Percentiles rank a stretch among this genome's conserved stretches.
Evolutionary conservation across 352 stramenopile genomes (phyloP).

Genomic region (Globisporangium polare): DNA sequence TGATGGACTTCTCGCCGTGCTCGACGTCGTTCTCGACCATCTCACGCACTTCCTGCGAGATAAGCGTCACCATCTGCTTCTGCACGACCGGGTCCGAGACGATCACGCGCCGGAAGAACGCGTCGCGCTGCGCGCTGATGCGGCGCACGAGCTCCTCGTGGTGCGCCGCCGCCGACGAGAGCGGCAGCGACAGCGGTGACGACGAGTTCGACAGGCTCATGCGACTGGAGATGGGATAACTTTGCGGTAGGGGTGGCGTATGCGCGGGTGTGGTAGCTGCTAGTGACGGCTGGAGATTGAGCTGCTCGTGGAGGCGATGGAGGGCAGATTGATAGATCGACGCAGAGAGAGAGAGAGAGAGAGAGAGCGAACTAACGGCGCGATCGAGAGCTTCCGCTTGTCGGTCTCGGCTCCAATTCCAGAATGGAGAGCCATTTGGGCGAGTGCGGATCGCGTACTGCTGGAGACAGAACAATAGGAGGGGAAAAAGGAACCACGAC

Average conservation of each 20-base stretch:
- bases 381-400: background rate
- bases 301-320: background rate
- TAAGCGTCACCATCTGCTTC: slow-evolving; percentile 48
- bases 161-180: slow-evolving; percentile 15
- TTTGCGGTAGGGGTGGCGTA: background rate
- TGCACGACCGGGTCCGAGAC: slow-evolving; percentile 61
- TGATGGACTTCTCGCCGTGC: slow-evolving; percentile 26
- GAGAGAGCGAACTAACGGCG: slow-evolving; percentile 6
- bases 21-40: slow-evolving; percentile 41
- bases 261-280: background rate
- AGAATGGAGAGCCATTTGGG: slow-evolving; percentile 12
- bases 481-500: no score
- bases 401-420: slow-evolving; percentile 11
- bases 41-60: slow-evolving; percentile 52
- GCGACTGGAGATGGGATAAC: background rate
- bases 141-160: slow-evolving; percentile 40
- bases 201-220: slow-evolving; percentile 16
- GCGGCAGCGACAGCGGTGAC: slow-evolving; percentile 13
- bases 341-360: background rate
- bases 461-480: slow-evolving; percentile 6
- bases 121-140: slow-evolving; percentile 67
- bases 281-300: background rate
- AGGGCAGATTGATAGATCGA: background rate
- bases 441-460: background rate
- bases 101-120: slow-evolving; percentile 77